Conservation (phyloP, 2,329 filamentous ascomycete species). For the Penicillium janthinellum region DNA sequence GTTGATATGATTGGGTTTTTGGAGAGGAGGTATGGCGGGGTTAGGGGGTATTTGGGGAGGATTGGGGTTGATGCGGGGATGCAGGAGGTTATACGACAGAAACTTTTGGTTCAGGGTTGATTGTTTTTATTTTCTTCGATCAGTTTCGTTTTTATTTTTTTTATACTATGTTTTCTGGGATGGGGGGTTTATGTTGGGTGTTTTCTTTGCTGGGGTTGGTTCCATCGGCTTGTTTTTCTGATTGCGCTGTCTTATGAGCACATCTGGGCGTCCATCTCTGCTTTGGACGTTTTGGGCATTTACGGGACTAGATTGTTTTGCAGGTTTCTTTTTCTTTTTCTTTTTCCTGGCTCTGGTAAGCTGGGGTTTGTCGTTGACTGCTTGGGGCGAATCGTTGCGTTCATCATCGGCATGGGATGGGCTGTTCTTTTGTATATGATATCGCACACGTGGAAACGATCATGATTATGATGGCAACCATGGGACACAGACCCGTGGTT, state of each 20-base stretch:
- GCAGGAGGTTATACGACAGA: slow-evolving; percentile 40
- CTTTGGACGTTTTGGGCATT: neutral
- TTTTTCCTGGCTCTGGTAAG: neutral
- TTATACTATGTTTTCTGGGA: neutral
- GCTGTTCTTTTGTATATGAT: slow-evolving; percentile 9
- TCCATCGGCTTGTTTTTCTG: neutral
- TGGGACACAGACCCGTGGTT: neutral
- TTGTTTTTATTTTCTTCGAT: neutral
- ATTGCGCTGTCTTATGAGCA: too few species aligned
- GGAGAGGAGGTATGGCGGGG: slow-evolving; percentile 63
- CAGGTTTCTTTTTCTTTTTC: slow-evolving; percentile 3
- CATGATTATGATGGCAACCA: slow-evolving; percentile 13
- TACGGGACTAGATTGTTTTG: neutral
- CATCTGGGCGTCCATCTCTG: neutral
- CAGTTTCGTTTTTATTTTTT: neutral
- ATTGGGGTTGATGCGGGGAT: slow-evolving; percentile 60
- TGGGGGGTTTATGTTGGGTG: neutral
- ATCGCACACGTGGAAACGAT: slow-evolving; percentile 19
- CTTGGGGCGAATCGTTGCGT: neutral
- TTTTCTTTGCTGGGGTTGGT: neutral
- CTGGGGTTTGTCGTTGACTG: neutral
- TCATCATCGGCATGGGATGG: neutral
- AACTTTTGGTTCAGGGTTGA: slow-evolving; percentile 28
- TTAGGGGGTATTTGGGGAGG: slow-evolving; percentile 64
- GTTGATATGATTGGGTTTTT: slow-evolving; percentile 60